Conservation (phyloP, 176 grass and related monocot species). For the Calamus simplicifolius region DNA sequence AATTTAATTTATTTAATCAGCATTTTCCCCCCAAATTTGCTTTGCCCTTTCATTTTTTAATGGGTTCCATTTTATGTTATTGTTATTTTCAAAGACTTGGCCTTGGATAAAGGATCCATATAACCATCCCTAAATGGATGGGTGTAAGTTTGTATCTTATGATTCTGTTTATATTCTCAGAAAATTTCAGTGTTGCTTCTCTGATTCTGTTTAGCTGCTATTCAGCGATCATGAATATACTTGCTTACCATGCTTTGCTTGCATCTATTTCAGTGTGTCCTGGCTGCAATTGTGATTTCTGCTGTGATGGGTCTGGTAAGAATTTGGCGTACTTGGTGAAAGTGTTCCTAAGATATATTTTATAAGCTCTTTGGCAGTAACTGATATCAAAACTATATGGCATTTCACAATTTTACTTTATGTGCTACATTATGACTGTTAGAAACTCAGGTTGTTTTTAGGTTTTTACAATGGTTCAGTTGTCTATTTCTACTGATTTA, state of each 20-base stretch:
- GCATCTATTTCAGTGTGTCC: conserved; percentile 53
- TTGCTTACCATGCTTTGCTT: conserved; percentile 12
- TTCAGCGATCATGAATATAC: neutral
- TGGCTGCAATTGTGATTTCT: conserved; percentile 96
- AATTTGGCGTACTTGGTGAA: conserved; percentile 10
- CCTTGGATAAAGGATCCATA: too few species aligned
- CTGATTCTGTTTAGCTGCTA: neutral
- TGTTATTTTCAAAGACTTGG: too few species aligned
- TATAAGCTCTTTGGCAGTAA: neutral
- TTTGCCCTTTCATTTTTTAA: too few species aligned
- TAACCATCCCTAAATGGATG: neutral
- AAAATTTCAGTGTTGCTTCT: neutral
- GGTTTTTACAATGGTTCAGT: too few species aligned
- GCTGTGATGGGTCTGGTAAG: conserved; percentile 93
- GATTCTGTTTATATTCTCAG: neutral
- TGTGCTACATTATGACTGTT: too few species aligned
- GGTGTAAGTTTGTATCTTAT: neutral
- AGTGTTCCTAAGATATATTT: neutral
- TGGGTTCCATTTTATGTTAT: too few species aligned
- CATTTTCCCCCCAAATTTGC: too few species aligned
- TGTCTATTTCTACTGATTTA: too few species aligned
- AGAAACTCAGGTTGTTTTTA: too few species aligned
- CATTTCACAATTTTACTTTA: neutral
- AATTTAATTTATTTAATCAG: too few species aligned
- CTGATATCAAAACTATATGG: neutral